Evolutionary conservation across 352 stramenopile genomes (phyloP).

Genomic region (Plasmopara halstedii): DNA sequence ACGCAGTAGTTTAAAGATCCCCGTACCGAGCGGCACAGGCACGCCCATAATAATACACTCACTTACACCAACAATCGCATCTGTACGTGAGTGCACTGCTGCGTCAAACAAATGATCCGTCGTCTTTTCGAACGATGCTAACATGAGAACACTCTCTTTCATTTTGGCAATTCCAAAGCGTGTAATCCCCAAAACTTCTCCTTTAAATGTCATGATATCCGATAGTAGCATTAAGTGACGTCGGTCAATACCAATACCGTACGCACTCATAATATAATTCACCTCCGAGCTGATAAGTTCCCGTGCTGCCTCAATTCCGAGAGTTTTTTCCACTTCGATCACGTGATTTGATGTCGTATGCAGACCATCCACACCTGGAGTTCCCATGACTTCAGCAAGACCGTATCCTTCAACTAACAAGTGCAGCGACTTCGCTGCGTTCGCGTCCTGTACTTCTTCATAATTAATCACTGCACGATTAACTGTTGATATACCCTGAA

Average conservation of each 20-base stretch:
- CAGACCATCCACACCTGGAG: conserved; percentile 92
- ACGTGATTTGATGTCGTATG: conserved; percentile 99
- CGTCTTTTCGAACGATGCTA: conserved; percentile 99
- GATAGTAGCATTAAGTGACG: conserved; percentile 98
- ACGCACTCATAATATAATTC: conserved; percentile 98
- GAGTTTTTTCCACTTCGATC: conserved; percentile 93
- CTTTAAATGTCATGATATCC: conserved; percentile 99
- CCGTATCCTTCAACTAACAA: conserved; percentile 98
- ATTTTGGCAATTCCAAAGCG: conserved; percentile 99
- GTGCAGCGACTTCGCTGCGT: conserved; percentile 83
- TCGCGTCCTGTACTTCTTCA: conserved; percentile 78
- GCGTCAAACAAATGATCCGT: conserved; percentile 99
- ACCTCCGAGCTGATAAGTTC: conserved; percentile 97
- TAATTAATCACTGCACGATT: conserved; percentile 99
- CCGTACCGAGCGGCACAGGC: conserved; percentile 96
- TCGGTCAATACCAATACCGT: conserved; percentile 98
- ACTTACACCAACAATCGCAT: conserved; percentile 98
- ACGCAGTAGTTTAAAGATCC: conserved; percentile 95
- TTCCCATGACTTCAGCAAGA: conserved; percentile 97
- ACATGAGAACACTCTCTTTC: conserved; percentile 99
- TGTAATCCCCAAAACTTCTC: conserved; percentile 83
- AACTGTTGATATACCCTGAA: conserved; percentile 96
- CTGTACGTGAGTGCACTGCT: conserved; percentile 95
- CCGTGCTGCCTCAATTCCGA: conserved; percentile 98
- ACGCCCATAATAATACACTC: conserved; percentile 99